A percentile compares a stretch with the other conserved stretches of the same genome.
Evolutionary conservation across 306 rosid species (phyloP).

Genomic region (Cicer yamashitae): DNA sequence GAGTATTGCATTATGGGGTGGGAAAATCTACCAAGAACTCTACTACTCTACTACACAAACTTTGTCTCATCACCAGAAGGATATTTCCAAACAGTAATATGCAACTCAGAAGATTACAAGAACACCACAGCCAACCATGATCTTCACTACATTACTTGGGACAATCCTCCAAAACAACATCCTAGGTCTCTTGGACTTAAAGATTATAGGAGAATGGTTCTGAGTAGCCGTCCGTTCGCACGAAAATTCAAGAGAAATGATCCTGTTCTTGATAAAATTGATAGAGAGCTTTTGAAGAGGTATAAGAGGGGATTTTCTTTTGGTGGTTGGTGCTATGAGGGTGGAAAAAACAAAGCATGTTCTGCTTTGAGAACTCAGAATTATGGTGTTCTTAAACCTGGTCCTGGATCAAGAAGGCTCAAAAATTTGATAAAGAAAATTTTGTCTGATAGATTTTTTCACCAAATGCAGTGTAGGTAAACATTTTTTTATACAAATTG

Average conservation of each 20-base stretch:
- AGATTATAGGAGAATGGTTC: conserved; percentile 66
- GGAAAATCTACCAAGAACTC: conserved; percentile 94
- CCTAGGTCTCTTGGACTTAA: conserved; percentile 74
- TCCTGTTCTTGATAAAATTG: conserved; percentile 70
- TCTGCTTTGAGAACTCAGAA: conserved; percentile 55
- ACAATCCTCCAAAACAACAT: conserved; percentile 91
- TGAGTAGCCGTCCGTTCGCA: conserved; percentile 82
- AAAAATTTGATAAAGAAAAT: conserved; percentile 57
- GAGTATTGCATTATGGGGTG: conserved; percentile 87
- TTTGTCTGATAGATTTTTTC: conserved; percentile 52
- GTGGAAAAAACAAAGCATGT: conserved; percentile 50
- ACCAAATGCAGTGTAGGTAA: conserved; percentile 73
- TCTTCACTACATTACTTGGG: conserved; percentile 92
- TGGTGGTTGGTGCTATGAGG: conserved; percentile 82
- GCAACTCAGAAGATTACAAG: conserved; percentile 73
- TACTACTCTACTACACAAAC: conserved; percentile 91
- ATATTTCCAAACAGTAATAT: conserved; percentile 82
- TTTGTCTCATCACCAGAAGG: conserved; percentile 93
- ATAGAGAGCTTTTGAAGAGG: conserved; percentile 71
- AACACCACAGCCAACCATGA: conserved; percentile 87
- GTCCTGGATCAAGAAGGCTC: conserved; percentile 73
- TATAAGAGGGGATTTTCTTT: conserved; percentile 52
- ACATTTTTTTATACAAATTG: neutral
- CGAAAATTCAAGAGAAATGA: conserved; percentile 79
- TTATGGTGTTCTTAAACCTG: conserved; percentile 69